Percentiles rank a stretch among this genome's conserved stretches.
Conservation (phyloP, 768 basidiomycete genomes). For the Kwoniella bestiolae region DNA sequence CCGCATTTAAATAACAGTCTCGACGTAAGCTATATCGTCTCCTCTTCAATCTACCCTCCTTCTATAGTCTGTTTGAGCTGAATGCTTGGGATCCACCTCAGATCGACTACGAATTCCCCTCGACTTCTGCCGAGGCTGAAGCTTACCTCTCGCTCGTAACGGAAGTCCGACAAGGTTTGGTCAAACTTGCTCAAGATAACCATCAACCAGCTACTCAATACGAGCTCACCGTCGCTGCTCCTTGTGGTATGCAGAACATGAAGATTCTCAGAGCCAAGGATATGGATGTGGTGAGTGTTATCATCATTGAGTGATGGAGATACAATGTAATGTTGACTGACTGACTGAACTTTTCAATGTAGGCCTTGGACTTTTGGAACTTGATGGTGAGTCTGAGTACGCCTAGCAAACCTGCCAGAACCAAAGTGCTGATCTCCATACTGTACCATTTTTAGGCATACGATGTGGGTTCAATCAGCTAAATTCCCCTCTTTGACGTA, state of each 20-base stretch:
- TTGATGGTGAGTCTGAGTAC: conserved; percentile 72
- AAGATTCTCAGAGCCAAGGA: conserved; percentile 74
- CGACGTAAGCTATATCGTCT: conserved; percentile 30
- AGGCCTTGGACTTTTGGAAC: conserved; percentile 91
- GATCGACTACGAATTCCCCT: conserved; percentile 85
- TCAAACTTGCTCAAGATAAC: conserved; percentile 73
- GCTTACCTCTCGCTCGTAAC: conserved; percentile 83
- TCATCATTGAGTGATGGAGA: no score
- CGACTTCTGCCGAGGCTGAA: conserved; percentile 72
- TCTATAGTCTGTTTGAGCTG: no score
- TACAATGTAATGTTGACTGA: background rate
- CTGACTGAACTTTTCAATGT: background rate
- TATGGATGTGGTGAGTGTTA: conserved; percentile 68
- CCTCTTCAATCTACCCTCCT: no score
- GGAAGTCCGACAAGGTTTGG: conserved; percentile 74
- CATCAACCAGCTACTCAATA: conserved; percentile 62
- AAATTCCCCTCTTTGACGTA: background rate
- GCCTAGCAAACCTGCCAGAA: background rate
- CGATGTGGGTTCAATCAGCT: conserved; percentile 46
- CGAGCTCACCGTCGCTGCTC: conserved; percentile 80
- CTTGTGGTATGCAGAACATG: conserved; percentile 87
- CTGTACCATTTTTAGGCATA: conserved; percentile 44
- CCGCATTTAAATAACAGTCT: conserved; percentile 17
- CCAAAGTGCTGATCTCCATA: background rate
- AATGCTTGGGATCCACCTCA: no score